Percentiles rank a stretch among this genome's conserved stretches.
Evolutionary conservation across 2,329 filamentous ascomycete genomes (phyloP).

Genomic region (Aspergillus fructus): DNA sequence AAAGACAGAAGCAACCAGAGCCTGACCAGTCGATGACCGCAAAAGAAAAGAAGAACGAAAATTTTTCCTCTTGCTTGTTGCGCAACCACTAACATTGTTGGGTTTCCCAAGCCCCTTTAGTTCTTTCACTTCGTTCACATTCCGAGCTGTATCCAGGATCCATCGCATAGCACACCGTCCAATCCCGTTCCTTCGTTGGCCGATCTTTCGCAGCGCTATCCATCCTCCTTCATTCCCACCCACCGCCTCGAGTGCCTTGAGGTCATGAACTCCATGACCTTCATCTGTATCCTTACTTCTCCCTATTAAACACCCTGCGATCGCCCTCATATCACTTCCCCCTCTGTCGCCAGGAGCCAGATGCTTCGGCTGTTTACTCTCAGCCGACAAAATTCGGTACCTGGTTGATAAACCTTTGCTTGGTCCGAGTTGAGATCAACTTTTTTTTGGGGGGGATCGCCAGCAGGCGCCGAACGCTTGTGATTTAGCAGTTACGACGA

Average conservation of each 20-base stretch:
- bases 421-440: background rate
- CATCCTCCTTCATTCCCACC: constrained; percentile 17
- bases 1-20: background rate
- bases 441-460: background rate
- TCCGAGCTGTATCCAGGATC: constrained; percentile 17
- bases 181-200: constrained; percentile 12
- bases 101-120: constrained; percentile 12
- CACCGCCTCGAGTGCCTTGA: constrained; percentile 12
- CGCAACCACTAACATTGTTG: constrained; percentile 9
- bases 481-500: background rate
- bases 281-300: constrained; percentile 15
- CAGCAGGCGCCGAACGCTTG: constrained; percentile 2
- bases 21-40: background rate
- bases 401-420: background rate
- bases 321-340: background rate
- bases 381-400: constrained; percentile 8
- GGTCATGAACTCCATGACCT: constrained; percentile 19
- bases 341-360: background rate
- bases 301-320: constrained; percentile 10
- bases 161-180: constrained; percentile 19
- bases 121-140: constrained; percentile 17
- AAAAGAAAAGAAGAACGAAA: constrained; percentile 3
- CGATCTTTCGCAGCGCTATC: constrained; percentile 18
- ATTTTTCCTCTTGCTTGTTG: constrained; percentile 1
- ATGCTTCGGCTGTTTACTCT: constrained; percentile 3